Evolutionary conservation across 2,329 filamentous ascomycete genomes (phyloP).

Genomic region (Sporothrix pallida): DNA sequence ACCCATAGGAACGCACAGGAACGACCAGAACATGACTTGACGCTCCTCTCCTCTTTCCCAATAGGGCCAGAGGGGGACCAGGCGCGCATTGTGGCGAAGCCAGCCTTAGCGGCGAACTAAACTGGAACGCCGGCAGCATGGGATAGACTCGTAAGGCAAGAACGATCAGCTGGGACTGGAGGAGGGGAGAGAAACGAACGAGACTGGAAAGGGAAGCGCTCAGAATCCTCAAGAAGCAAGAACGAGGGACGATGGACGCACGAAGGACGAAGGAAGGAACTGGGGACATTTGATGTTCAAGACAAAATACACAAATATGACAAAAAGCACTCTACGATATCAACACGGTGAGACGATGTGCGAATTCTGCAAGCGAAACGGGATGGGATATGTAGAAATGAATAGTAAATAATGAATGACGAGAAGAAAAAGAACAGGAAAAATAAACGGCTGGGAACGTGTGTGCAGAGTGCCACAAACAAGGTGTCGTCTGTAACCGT

Average conservation of each 20-base stretch:
- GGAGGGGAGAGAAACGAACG: too few species aligned
- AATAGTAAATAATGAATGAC: too few species aligned
- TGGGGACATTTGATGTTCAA: neutral
- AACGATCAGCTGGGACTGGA: conserved; percentile 20
- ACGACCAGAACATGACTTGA: neutral
- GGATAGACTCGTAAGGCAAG: conserved; percentile 25
- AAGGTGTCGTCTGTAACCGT: conserved; percentile 5
- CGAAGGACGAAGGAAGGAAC: conserved; percentile 11
- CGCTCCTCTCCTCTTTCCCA: neutral
- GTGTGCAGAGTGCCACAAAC: neutral
- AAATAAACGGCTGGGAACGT: neutral
- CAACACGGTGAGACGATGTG: conserved; percentile 17
- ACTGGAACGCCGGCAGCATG: conserved; percentile 10
- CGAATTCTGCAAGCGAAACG: conserved; percentile 6
- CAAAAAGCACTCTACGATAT: neutral
- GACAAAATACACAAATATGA: neutral
- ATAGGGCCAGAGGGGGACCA: neutral
- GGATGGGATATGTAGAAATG: neutral
- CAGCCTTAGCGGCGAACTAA: conserved; percentile 26
- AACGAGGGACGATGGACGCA: neutral
- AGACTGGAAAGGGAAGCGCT: neutral
- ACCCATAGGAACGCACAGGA: neutral
- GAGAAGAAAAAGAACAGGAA: neutral
- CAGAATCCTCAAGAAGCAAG: neutral
- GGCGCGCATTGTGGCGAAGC: conserved; percentile 24